Base-by-base conservation (phyloP, 352 stramenopile genomes). In the Phytophthora meadii region DNA sequence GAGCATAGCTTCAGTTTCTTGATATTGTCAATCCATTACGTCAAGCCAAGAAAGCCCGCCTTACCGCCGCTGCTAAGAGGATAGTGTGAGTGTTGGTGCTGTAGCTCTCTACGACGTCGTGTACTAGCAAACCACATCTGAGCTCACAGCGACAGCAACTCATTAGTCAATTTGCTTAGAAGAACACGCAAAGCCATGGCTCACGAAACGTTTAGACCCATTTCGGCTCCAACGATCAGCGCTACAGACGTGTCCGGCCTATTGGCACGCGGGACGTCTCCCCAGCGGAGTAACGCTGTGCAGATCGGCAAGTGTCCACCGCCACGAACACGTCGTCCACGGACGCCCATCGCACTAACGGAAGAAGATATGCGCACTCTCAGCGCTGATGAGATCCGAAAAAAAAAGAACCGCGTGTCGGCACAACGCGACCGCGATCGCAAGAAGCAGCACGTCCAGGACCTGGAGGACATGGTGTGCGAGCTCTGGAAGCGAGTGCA, bases 361-460 rank as follows among this genome's bases (percentile, higher is more conserved):
- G 79, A 87, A 47, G 72, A 82, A 48, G 70, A 79, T 0, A 71
- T 61, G n/a, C 59, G 50, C 42, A 72, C 61, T 14, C 62, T 92
- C 7, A 76, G 69, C 45, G 67, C 76, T 2, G 69, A 77, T 27
- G 77, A 92, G 44, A 67, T 90, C 30, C 74, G 82, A 32, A 84
- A 84, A 47, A 76, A 87, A 40, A 89, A 89, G 67, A 92, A 88
- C 75, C 81, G 81, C 12, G 76, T 92, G 49, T 83, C 83, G 1
- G 81, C 81, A 9, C 74, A 82, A 4, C 72, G 82, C 2, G 79
- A 82, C 14, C 79, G 82, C 10, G 79, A 88, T 47, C 81, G 82
- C 7, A 82, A 81, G 22, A 82, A 89, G 45, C 77, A 85, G 42
- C 77, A 85, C 42, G 74, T 84, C 4, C 65, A 79, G 10, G 77